Conservation (phyloP, 2,329 filamentous ascomycete genomes). For the Kalmusia sp. region DNA sequence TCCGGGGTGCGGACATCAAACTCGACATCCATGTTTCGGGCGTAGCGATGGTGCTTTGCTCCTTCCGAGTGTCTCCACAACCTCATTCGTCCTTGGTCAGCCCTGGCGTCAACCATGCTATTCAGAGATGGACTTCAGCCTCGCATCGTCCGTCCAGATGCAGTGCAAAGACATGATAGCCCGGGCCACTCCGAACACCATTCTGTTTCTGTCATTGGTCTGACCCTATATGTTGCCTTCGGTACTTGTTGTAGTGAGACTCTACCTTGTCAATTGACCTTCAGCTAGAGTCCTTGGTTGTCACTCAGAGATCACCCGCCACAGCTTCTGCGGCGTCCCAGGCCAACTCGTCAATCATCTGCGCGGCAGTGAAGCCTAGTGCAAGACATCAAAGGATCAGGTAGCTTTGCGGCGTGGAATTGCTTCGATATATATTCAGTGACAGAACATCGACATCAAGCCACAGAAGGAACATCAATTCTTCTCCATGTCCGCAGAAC, state of each 20-base stretch:
- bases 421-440: slow-evolving; percentile 41
- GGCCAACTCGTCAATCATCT: slow-evolving; percentile 39
- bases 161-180: slow-evolving; percentile 1
- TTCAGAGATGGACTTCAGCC: slow-evolving; percentile 1
- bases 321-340: slow-evolving; percentile 39
- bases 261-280: slow-evolving; percentile 21
- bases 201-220: slow-evolving; percentile 1
- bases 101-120: slow-evolving; percentile 8
- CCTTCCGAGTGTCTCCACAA: background rate
- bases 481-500: slow-evolving; percentile 45
- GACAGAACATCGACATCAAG: slow-evolving; percentile 15
- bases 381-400: slow-evolving; percentile 29
- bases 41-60: slow-evolving; percentile 9
- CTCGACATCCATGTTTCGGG: slow-evolving; percentile 2
- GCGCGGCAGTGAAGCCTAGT: slow-evolving; percentile 30
- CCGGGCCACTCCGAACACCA: slow-evolving; percentile 1
- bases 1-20: background rate
- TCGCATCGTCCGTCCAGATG: slow-evolving; percentile 1
- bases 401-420: slow-evolving; percentile 38
- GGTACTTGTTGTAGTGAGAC: slow-evolving; percentile 24
- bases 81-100: slow-evolving; percentile 6
- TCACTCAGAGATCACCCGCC: slow-evolving; percentile 37
- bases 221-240: slow-evolving; percentile 1
- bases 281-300: slow-evolving; percentile 33
- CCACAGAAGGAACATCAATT: slow-evolving; percentile 20